Evolutionary conservation across 768 basidiomycete species (phyloP), one percentile per base, ranked within the genome.

Genomic region (Strobilomyces echinocephalus): DNA sequence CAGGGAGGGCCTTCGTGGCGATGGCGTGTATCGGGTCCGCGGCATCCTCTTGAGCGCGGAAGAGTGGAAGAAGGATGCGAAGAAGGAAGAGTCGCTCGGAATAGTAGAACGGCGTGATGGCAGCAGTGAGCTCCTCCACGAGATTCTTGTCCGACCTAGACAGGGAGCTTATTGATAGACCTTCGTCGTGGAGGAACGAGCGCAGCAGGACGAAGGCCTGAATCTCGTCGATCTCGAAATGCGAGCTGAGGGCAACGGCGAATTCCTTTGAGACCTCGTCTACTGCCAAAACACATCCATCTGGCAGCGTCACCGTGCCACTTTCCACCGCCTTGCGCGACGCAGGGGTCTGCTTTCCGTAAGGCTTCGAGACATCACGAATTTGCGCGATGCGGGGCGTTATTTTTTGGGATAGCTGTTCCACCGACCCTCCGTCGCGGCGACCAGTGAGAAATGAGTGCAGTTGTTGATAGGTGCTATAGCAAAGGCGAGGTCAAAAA

Each of bases 81-180:
- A 87, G 73, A 42, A 85, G 67, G 60, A 79, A 83, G 16, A 95
- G 78, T 12, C 87, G 79, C 67, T 97, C 93, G 5, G 86, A 83
- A 58, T 83, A 82, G 69, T 89, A 90, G 78, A 91, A 93, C 7
- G 84, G 81, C 1, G 85, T 87, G 60, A 95, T 83, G 26, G 82
- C 80, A 50, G 83, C 80, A 28, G 91, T 68, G 52, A 71, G 67
- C 24, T 69, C 68, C 18, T 70, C 65, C 20, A 71, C 56, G 5
- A 71, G 46, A 21, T 59, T 67, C 62, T 69, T 70, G 44, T 72
- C 70, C n/a, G 81, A 73, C 28, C 73, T 69, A 34, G 76, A 67
- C 41, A 74, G 76, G 0, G 79, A 71, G 20, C 66, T 69, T 11
- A 79, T 65, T 10, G 84, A 83, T 8, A 88, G 73, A 5, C 87